phyloP scores from a whole-genome alignment of 2,329 filamentous ascomycete species.

The Blumeria graminis region DNA sequence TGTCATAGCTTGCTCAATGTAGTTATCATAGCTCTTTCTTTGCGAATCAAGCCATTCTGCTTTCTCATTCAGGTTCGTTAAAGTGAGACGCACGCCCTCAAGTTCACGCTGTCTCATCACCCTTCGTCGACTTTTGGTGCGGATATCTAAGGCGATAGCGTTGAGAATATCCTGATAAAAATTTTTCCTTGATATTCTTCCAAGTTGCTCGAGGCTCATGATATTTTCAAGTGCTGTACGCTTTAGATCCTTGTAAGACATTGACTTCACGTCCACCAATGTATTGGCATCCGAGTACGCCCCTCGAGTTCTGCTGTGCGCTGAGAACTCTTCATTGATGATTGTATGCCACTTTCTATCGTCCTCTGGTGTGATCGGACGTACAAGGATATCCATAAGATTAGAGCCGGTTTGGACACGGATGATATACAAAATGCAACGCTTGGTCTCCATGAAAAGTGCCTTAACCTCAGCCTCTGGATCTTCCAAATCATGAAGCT shows the following conservation, averaged over 20 bases:
- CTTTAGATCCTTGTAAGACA: slow-evolving; percentile 84
- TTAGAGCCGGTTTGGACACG: slow-evolving; percentile 79
- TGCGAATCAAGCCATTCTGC: slow-evolving; percentile 84
- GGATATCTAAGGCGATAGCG: slow-evolving; percentile 85
- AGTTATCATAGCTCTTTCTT: slow-evolving; percentile 94
- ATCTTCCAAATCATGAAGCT: slow-evolving; percentile 73
- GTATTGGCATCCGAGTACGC: slow-evolving; percentile 74
- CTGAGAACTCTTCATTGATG: slow-evolving; percentile 56
- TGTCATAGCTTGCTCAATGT: slow-evolving; percentile 95
- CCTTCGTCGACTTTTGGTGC: slow-evolving; percentile 81
- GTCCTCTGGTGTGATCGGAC: slow-evolving; percentile 67
- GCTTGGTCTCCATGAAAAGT: slow-evolving; percentile 94
- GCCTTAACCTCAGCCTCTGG: slow-evolving; percentile 81
- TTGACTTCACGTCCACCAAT: slow-evolving; percentile 67
- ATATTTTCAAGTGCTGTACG: slow-evolving; percentile 85
- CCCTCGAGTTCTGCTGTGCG: slow-evolving; percentile 43
- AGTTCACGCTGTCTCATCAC: slow-evolving; percentile 81
- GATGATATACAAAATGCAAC: slow-evolving; percentile 92
- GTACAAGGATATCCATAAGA: slow-evolving; percentile 87
- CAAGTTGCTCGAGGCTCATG: slow-evolving; percentile 63
- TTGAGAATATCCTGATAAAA: slow-evolving; percentile 96
- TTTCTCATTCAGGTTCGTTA: slow-evolving; percentile 58
- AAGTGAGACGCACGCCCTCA: slow-evolving; percentile 55
- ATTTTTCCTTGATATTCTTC: slow-evolving; percentile 67
- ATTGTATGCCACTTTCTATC: slow-evolving; percentile 69